Evolutionary conservation across 306 rosid genomes (phyloP), one percentile per base, ranked within the genome.

Genomic region (Prinsepia uniflora): DNA sequence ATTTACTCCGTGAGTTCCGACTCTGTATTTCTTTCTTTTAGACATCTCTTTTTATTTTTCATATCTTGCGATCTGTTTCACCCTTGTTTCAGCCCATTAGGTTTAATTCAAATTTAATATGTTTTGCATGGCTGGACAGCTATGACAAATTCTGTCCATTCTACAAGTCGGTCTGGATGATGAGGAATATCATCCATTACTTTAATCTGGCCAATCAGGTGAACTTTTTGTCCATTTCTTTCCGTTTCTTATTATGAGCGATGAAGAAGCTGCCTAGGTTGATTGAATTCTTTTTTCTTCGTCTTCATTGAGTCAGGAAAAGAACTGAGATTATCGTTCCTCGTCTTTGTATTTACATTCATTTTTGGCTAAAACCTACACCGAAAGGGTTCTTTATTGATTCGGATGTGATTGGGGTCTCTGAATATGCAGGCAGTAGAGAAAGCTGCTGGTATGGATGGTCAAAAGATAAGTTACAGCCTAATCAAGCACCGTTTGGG

Each of bases 81-180:
- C 14, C 15, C 4, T 57, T 45, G 44, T 9, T 57, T 71, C 45
- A 56, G 5, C 30, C 14, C 48, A 4, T 10, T 73, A 40, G 24
- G 15, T 18, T 50, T 56, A 52, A 30, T 9, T 53, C 11, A 67
- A 74, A 68, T 71, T 71, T 75, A 67, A 10, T 39, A 4, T 70
- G 45, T 30, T 54, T 9, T 70, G 66, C 48, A 5, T 80, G 81
- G 63, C 68, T 79, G 61, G 68, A 76, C 83, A 95, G 99, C 68
- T 95, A 95, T 77, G 99, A 95, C 85, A 95, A 95, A 73, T 95
- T 83, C 86, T 95, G 99, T 75, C 99, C 99, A 39, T 91, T 95
- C 91, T 95, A 91, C 96, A 95, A 95, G 88, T 95, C 99, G 53
- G 97, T 91, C 55, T 95, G 99, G 99, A 86, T 95, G 99, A 95